Evolutionary conservation across 2,329 filamentous ascomycete genomes (phyloP), one percentile per base, ranked within the genome.

Genomic region (Torrubiella hemipterigena): DNA sequence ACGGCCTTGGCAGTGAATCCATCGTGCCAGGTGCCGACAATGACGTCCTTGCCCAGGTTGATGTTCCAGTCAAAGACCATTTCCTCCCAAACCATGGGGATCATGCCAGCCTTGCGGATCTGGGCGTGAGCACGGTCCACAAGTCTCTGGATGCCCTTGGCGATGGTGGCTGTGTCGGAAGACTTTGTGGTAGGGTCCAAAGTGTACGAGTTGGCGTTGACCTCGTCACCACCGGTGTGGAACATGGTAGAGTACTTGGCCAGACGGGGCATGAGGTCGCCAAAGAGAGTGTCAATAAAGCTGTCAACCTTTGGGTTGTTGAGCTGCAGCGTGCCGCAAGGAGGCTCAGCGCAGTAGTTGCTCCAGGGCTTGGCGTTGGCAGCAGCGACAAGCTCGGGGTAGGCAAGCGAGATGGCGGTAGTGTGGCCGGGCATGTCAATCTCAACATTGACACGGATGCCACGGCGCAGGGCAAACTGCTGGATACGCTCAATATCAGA

Each of bases 201-300:
- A 22, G 61, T 22, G 29, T 30, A 30, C n/a, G 62, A 47, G 44
- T 87, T 78, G 38, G 65, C 65, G 53, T 91, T 89, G 38, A 93
- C 73, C 59, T 93, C 86, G 47, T 93, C 86, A 33, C 86, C 85
- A 27, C 86, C 86, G 1, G 81, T 81, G 56, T 93, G 85, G 63
- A 89, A 93, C 56, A 87, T 73, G 7, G 73, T 59, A 3, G 77
- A 67, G 52, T 82, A 83, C 0, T 77, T 74, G 8, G 62, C 57
- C 9, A 85, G 54, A 17, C 83, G 67, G 12, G 85, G 83, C 32
- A 93, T 59, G 14, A 93, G 49, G 48, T 93, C 86, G n/a, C 65
- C 65, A 44, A 85, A 79, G 10, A 93, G 56, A 22, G 55, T 77
- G 35, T 80, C 69, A 8, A 93, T 53, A 52, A 93, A 93, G 2